phyloP scores from a whole-genome alignment of 768 basidiomycete genomes.

The Tricholomella constricta region DNA sequence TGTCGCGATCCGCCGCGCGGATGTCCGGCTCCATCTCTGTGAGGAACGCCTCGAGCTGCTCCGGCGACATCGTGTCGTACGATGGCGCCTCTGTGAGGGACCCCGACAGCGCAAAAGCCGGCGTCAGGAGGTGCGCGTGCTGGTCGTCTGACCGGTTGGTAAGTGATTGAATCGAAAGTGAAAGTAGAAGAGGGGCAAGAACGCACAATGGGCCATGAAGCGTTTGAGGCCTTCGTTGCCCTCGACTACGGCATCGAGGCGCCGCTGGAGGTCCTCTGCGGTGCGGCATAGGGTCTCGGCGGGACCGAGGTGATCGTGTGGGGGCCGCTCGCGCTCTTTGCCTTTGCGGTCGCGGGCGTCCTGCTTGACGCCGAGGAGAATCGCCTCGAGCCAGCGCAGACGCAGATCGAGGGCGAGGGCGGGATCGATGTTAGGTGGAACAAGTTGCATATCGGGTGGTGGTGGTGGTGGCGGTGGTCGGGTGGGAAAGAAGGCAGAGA shows the following conservation, averaged over 20 bases:
- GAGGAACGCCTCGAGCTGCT: conserved; percentile 70
- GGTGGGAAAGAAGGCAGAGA: conserved; percentile 34
- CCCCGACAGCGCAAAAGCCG: conserved; percentile 75
- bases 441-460: conserved; percentile 8
- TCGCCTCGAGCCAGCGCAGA: conserved; percentile 77
- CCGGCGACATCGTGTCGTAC: conserved; percentile 65
- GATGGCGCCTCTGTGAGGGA: conserved; percentile 46
- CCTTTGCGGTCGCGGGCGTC: conserved; percentile 36
- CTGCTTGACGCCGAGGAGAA: conserved; percentile 65
- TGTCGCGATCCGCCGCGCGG: conserved; percentile 78
- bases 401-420: conserved; percentile 72
- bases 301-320: conserved; percentile 40
- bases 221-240: conserved; percentile 70
- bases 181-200: background rate
- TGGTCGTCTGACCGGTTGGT: conserved; percentile 78
- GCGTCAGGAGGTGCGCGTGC: conserved; percentile 72
- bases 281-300: conserved; percentile 60
- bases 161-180: background rate
- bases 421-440: conserved; percentile 54
- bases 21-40: conserved; percentile 84
- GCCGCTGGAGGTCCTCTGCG: conserved; percentile 61
- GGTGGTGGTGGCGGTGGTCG: conserved; percentile 8
- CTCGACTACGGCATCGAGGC: conserved; percentile 59
- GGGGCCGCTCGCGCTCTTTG: conserved; percentile 38
- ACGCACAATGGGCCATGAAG: conserved; percentile 76